These are phyloP conservation scores for Lactarius hengduanensis DNA, from an alignment of 768 basidiomycete genomes.

Conservation along the genomic window DNA sequence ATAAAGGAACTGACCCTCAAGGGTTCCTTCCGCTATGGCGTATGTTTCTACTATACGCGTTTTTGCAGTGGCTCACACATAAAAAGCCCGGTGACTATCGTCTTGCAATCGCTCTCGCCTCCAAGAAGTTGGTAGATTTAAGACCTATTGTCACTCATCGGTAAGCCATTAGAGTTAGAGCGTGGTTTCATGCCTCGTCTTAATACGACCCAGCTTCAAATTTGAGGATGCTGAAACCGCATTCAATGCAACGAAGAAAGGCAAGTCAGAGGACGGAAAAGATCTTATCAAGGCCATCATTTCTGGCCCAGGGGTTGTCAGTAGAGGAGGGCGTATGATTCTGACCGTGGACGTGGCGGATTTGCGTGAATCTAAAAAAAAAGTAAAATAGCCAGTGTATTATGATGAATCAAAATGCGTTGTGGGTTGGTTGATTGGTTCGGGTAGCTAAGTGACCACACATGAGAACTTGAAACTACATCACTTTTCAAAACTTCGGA, in stretches of 20 bases:
- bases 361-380: background rate
- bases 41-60: slow-evolving; percentile 36
- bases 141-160: slow-evolving; percentile 89
- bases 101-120: slow-evolving; percentile 79
- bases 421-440: too few relatives aligned
- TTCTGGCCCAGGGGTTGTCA: slow-evolving; percentile 68
- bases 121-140: slow-evolving; percentile 79
- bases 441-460: too few relatives aligned
- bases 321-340: slow-evolving; percentile 35
- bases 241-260: slow-evolving; percentile 75
- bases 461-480: too few relatives aligned
- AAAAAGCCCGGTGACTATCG: slow-evolving; percentile 78
- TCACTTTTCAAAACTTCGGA: too few relatives aligned
- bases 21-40: slow-evolving; percentile 91
- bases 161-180: slow-evolving; percentile 39
- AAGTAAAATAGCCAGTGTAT: background rate
- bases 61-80: slow-evolving; percentile 9
- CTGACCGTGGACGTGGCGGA: background rate
- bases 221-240: slow-evolving; percentile 79
- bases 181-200: background rate
- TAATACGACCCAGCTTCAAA: slow-evolving; percentile 47
- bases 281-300: slow-evolving; percentile 89
- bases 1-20: slow-evolving; percentile 79
- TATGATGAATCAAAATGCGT: background rate
- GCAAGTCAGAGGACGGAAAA: slow-evolving; percentile 84